A percentile compares a stretch with the other conserved stretches of the same genome.
Conservation (phyloP, 208 protist species). For the Crithidia acanthocephali region DNA sequence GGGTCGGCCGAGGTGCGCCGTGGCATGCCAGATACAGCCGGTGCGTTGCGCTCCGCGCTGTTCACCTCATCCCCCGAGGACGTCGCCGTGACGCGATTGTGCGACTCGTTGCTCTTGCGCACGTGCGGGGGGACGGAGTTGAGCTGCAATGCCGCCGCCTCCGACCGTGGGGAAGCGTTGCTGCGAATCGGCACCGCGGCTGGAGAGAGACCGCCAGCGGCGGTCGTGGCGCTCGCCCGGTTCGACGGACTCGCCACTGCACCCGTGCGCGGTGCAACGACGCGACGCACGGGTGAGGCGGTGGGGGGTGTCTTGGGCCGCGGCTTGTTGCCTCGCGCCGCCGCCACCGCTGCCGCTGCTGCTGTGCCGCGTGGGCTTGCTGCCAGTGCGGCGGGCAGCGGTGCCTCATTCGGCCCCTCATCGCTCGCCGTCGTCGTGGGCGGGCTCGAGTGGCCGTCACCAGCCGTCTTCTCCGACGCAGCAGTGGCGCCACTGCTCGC, state of each 20-base stretch:
- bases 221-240: neutral
- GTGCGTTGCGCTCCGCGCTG: neutral
- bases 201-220: neutral
- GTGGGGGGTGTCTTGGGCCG: conserved; percentile 3
- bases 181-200: conserved; percentile 8
- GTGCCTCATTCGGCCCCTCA: conserved; percentile 1
- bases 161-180: conserved; percentile 1
- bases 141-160: conserved; percentile 2
- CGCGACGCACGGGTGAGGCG: conserved; percentile 5
- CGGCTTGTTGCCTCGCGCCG: conserved; percentile 1
- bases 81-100: conserved; percentile 9
- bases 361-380: neutral
- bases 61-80: neutral
- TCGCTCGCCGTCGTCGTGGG: conserved; percentile 9
- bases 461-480: conserved; percentile 2
- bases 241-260: neutral
- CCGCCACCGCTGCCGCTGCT: no score
- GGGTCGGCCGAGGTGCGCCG: conserved; percentile 1
- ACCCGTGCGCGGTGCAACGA: neutral
- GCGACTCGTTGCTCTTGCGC: neutral
- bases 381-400: neutral
- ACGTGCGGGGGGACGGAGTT: conserved; percentile 10
- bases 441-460: conserved; percentile 4
- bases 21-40: neutral
- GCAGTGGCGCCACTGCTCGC: neutral